Base-by-base conservation (phyloP, 352 stramenopile genomes). In the Phytophthora quininea region DNA sequence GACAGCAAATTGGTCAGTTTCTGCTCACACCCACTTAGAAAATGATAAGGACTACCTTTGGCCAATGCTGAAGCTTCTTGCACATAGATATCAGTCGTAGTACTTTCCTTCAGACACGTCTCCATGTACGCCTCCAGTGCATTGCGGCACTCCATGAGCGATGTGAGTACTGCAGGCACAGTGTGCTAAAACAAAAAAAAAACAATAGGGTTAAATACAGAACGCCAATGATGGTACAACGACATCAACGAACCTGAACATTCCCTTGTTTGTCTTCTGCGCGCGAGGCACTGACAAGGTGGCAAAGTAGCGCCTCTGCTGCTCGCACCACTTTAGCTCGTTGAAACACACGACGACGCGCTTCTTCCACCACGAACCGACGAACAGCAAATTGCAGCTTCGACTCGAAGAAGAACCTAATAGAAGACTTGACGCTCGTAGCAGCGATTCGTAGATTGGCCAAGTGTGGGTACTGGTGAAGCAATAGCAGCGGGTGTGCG, bases 101-200 rank as follows among this genome's bases (percentile, higher is more conserved):
- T 79, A 27, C 77, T 88, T 38, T 86, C 79, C 58, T 91, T 91
- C 12, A 89, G 54, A 19, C 83, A 90, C 10, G 80, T 90, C 54
- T 93, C 83, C 58, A 90, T 82, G 65, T 90, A 94, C 0, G 59
- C 71, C 11, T 83, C 81, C 38, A 94, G 64, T 4, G 80, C 75
- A 29, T 80, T 82, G 42, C 82, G 84, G 59, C 86, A 92, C 43
- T 89, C 80, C 11, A 91, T 62, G 3, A 94, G 80, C 51, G 86
- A 94, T 32, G 77, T 75, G 24, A 94, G 62, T 4, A 89, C 74
- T 15, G 86, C 84, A 42, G 86, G 79, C 11, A 92, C 76, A 27
- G 86, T 78, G 54, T 94, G 82, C 86, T 94, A 49, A 50, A 11
- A 58, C n/a, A 35, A 67, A 10, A 37, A 46, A 8, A 33, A 24